Percentiles rank a stretch among this genome's conserved stretches.
Conservation (phyloP, 768 basidiomycete species). For the Ephemerocybe angulata region DNA sequence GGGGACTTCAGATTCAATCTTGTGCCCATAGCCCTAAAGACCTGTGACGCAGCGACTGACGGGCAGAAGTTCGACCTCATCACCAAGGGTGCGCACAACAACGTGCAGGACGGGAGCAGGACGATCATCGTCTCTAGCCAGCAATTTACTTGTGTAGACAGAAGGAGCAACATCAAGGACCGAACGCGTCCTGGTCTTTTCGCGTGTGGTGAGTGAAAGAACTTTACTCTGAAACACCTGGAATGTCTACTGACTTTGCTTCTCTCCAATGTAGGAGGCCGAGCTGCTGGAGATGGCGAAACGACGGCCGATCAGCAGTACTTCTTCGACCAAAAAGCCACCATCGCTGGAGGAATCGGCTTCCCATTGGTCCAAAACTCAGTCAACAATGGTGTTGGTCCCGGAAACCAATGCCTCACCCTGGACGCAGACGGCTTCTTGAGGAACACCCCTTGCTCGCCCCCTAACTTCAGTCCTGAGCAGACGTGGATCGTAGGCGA, state of each 20-base stretch:
- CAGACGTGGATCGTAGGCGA: constrained; percentile 12
- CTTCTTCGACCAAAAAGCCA: constrained; percentile 22
- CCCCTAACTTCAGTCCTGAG: constrained; percentile 23
- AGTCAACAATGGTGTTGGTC: constrained; percentile 20
- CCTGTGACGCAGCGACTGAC: constrained; percentile 14
- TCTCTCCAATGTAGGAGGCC: constrained; percentile 16
- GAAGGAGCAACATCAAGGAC: constrained; percentile 20
- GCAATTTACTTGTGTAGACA: constrained; percentile 20
- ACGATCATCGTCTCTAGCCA: constrained; percentile 19
- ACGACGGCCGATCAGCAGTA: constrained; percentile 23
- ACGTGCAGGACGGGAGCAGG: constrained; percentile 18
- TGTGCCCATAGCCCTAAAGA: constrained; percentile 18
- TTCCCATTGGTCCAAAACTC: constrained; percentile 21
- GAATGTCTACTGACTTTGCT: background rate
- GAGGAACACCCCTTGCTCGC: constrained; percentile 23
- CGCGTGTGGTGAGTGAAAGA: constrained; percentile 16
- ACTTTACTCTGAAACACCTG: background rate
- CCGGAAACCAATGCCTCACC: constrained; percentile 25
- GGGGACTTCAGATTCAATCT: constrained; percentile 22
- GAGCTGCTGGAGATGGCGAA: constrained; percentile 24
- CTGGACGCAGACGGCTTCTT: constrained; percentile 21
- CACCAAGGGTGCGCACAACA: constrained; percentile 20
- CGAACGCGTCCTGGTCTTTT: constrained; percentile 20
- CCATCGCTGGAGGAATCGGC: constrained; percentile 17
- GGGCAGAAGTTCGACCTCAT: constrained; percentile 20